Conservation (phyloP, 2,329 filamentous ascomycete genomes). For the Dothideomycetes sp. region DNA sequence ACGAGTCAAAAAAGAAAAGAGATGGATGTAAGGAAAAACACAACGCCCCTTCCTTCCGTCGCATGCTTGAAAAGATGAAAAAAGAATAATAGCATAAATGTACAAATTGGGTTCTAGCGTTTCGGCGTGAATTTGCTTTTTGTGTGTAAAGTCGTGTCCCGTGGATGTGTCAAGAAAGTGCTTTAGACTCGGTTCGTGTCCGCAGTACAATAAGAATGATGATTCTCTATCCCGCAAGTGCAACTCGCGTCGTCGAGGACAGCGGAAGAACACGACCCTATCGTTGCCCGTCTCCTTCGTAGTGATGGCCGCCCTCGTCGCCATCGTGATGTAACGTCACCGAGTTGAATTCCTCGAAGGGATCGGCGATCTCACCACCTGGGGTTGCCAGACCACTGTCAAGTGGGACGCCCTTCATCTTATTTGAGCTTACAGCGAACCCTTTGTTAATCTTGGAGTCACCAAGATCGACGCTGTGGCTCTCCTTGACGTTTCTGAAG, state of each 20-base stretch:
- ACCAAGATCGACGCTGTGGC: slow-evolving; percentile 81
- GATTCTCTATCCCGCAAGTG: no score
- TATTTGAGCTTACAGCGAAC: slow-evolving; percentile 24
- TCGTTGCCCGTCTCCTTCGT: slow-evolving; percentile 8
- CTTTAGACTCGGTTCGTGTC: no score
- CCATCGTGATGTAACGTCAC: slow-evolving; percentile 95
- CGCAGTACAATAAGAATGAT: no score
- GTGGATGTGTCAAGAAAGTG: no score
- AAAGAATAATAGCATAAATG: slow-evolving; percentile 11
- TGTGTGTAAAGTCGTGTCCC: slow-evolving; percentile 3
- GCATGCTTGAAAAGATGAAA: slow-evolving; percentile 1
- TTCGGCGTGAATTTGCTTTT: slow-evolving; percentile 4
- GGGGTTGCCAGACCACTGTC: slow-evolving; percentile 81
- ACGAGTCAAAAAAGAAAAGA: no score
- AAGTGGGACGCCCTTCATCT: slow-evolving; percentile 69
- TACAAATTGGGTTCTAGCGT: slow-evolving; percentile 1
- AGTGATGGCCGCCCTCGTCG: slow-evolving; percentile 42
- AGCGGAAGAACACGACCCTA: slow-evolving; percentile 7
- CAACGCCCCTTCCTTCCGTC: background rate
- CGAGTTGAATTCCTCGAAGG: slow-evolving; percentile 98
- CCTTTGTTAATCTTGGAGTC: slow-evolving; percentile 39
- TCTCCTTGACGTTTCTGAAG: slow-evolving; percentile 97
- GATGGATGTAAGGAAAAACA: no score
- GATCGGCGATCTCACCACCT: slow-evolving; percentile 71
- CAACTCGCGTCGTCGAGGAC: no score